These are phyloP conservation scores for Phytopythium mirpurense DNA, from an alignment of 352 stramenopile genomes.

Conservation along the genomic window DNA sequence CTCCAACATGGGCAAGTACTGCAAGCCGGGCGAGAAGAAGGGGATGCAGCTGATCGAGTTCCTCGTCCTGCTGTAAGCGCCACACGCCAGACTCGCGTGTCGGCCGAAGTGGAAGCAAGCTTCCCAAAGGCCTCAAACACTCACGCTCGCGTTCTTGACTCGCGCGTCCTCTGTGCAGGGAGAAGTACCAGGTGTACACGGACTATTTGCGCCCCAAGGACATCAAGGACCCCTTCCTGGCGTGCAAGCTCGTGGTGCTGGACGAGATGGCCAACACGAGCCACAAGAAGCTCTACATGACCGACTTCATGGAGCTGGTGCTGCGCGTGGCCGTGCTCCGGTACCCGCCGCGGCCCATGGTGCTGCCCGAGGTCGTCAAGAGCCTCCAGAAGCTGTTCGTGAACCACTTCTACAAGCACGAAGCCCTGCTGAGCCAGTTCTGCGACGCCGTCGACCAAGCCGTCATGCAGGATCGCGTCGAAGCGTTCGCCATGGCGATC, in stretches of 20 bases:
- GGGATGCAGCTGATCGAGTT: conserved; percentile 74
- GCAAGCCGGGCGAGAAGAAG: conserved; percentile 71
- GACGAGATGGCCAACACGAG: conserved; percentile 68
- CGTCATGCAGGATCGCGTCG: conserved; percentile 49
- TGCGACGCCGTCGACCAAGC: conserved; percentile 51
- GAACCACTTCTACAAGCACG: conserved; percentile 66
- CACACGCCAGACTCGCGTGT: no score
- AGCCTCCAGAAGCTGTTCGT: conserved; percentile 57
- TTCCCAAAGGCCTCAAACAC: background rate
- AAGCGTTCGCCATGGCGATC: conserved; percentile 54
- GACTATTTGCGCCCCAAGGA: conserved; percentile 62
- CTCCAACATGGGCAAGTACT: conserved; percentile 67
- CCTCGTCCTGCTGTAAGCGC: conserved; percentile 38
- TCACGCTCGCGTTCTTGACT: background rate
- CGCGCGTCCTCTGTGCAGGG: conserved; percentile 12
- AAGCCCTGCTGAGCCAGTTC: conserved; percentile 54
- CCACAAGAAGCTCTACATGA: conserved; percentile 72
- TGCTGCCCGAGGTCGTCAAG: conserved; percentile 33
- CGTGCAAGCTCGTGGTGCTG: conserved; percentile 66
- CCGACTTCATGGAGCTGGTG: conserved; percentile 76
- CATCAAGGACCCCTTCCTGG: conserved; percentile 62
- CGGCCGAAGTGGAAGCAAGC: no score
- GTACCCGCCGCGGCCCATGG: conserved; percentile 39
- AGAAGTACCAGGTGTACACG: conserved; percentile 61
- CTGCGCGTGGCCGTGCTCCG: conserved; percentile 52